Base-by-base conservation (phyloP, 2,329 filamentous ascomycete species). In the Colletotrichum sp. region DNA sequence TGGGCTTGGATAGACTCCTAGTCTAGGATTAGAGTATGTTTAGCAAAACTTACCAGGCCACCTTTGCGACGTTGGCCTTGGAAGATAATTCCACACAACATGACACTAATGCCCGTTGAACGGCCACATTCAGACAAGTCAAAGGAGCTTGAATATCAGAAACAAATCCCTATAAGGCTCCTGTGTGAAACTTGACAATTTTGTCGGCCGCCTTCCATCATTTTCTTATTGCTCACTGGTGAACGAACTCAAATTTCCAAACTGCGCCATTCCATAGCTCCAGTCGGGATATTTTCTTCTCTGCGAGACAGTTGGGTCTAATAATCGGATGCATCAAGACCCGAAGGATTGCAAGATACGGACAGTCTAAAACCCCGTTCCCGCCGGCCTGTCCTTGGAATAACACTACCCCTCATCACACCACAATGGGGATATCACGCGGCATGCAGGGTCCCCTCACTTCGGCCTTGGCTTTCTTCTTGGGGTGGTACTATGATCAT, bases 131-230 rank as follows among this genome's bases (percentile, higher is more conserved):
- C n/a, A 21, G 12, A 12, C 10, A 49, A 44, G 18, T 44, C 39
- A 44, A 18, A 44, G 39, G 39, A 10, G 39, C 36, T 21, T 52
- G 44, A 0, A 21, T 7, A 12, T 13, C 44, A 52, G 18, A 52
- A 21, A 21, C 6, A 13, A 21, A 21, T n/a, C 44, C 12, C 10
- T 7, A 7, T 21, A 52, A 21, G n/a, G n/a, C 44, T 21, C n/a
- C n/a, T 12, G 3, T 52, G n/a, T 52, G 44, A 52, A 52, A 52
- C 44, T 52, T 7, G n/a, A 49, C 44, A 49, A 13, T 49, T 21
- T 0, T 21, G n/a, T 21, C n/a, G n/a, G n/a, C 0, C 44, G 1
- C 44, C n/a, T 52, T 52, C 44, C 44, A 52, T 0, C 2, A 52
- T 7, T 21, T 52, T 52, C 44, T 52, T 0, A 24, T 0, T 21